Evolutionary conservation across 2,329 filamentous ascomycete genomes (phyloP), one percentile per base, ranked within the genome.

Genomic region (Penicillium sumatraense): DNA sequence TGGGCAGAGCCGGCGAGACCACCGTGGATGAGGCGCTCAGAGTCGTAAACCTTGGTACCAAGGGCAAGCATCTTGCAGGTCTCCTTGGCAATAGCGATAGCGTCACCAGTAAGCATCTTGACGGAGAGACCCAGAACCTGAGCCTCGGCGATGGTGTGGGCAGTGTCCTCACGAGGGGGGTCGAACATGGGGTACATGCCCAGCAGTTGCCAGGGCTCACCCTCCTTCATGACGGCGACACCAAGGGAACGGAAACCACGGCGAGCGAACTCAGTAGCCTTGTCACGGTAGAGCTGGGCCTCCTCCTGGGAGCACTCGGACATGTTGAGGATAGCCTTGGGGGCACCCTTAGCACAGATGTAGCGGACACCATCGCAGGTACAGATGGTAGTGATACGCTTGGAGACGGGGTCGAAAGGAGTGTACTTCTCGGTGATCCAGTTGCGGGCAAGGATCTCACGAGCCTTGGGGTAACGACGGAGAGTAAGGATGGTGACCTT

Each of bases 101-200:
- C 88, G 72, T 91, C 88, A 83, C 88, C 88, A 78, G 88, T 91
- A 75, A 91, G 80, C 88, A 91, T 91, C 85, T 91, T 91, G 65
- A 91, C 88, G 62, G 84, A 86, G 29, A 91, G 87, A 81, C 88
- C 88, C 54, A 91, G 86, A 72, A 88, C 83, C 75, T 89, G 86
- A 61, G 88, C 88, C 78, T 91, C 88, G 68, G 89, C 79, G 69
- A 91, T 90, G 63, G 88, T 91, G 78, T 90, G 87, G 62, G 88
- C 88, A 59, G 74, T 91, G 74, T 91, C 88, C 68, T 89, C 87
- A 81, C 88, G 88, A 59, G 88, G 88, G 70, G 88, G 88, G 73
- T 91, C 88, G 79, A 91, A 91, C 86, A 91, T 89, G 69, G 88
- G 89, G 74, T 91, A 82, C 80, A 91, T 86, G 74, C 88, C 88